A percentile compares a stretch with the other conserved stretches of the same genome.
Conservation (phyloP, 2,329 filamentous ascomycete species). For the Chaetothyriales sp. region DNA sequence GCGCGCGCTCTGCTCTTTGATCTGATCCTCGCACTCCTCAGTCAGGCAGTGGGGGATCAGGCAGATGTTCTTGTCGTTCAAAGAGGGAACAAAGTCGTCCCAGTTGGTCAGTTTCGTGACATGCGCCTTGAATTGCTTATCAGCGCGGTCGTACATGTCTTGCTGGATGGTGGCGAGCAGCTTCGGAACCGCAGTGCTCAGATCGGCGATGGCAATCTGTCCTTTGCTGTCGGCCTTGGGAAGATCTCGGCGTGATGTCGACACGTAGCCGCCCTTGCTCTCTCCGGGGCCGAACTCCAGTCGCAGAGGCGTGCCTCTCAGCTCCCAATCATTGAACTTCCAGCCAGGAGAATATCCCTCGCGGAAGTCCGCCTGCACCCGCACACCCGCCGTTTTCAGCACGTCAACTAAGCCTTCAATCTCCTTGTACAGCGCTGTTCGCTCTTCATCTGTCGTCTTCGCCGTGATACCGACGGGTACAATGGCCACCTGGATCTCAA, state of each 20-base stretch:
- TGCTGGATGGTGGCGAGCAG: slow-evolving; percentile 81
- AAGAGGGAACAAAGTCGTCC: slow-evolving; percentile 77
- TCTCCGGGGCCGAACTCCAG: slow-evolving; percentile 95
- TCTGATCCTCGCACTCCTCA: slow-evolving; percentile 75
- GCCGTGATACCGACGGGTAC: slow-evolving; percentile 88
- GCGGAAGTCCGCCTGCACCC: slow-evolving; percentile 66
- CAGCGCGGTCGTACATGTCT: slow-evolving; percentile 65
- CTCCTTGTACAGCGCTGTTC: slow-evolving; percentile 58
- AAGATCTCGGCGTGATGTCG: slow-evolving; percentile 73
- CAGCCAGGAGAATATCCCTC: slow-evolving; percentile 86
- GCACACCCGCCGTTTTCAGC: slow-evolving; percentile 58
- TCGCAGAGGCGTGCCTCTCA: slow-evolving; percentile 85
- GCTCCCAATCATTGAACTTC: slow-evolving; percentile 99
- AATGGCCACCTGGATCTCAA: slow-evolving; percentile 71
- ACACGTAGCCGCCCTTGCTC: slow-evolving; percentile 68
- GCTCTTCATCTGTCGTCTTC: slow-evolving; percentile 68
- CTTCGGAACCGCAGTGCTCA: slow-evolving; percentile 57
- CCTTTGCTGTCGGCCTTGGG: slow-evolving; percentile 40
- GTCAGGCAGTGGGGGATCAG: slow-evolving; percentile 81
- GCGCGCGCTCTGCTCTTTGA: slow-evolving; percentile 81
- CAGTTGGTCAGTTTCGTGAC: slow-evolving; percentile 69
- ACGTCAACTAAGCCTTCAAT: slow-evolving; percentile 54
- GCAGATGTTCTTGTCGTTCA: slow-evolving; percentile 85
- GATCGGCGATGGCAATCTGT: slow-evolving; percentile 58
- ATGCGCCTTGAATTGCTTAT: slow-evolving; percentile 63